These are phyloP conservation scores for Chlorella sp. DNA, from an alignment of 139 green algal species.

Conservation along the genomic window DNA sequence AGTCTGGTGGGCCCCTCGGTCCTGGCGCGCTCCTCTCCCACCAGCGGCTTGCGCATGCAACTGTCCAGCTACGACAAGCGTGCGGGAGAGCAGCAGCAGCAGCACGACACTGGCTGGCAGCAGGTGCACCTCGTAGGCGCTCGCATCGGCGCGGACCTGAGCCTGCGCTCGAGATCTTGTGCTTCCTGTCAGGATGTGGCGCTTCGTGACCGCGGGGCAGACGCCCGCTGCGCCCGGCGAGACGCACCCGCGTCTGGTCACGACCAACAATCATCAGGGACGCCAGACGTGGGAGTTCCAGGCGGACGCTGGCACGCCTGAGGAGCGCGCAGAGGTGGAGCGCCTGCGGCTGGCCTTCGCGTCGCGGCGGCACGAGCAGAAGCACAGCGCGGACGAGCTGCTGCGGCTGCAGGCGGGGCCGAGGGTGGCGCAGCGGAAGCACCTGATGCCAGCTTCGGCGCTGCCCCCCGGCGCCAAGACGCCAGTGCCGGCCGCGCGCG, in stretches of 20 bases:
- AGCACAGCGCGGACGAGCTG: constrained; percentile 84
- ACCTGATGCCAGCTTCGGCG: background rate
- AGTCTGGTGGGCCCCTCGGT: too few relatives aligned
- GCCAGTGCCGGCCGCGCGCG: constrained; percentile 10
- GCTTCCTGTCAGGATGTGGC: constrained; percentile 63
- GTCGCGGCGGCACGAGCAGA: constrained; percentile 45
- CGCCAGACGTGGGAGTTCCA: constrained; percentile 86
- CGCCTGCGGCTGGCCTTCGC: constrained; percentile 52
- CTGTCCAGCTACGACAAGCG: too few relatives aligned
- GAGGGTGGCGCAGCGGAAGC: background rate
- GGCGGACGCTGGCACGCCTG: constrained; percentile 44
- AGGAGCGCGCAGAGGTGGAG: constrained; percentile 61
- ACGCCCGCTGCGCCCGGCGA: constrained; percentile 1
- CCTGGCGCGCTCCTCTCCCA: too few relatives aligned
- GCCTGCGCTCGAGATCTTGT: too few relatives aligned
- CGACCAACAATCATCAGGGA: constrained; percentile 61
- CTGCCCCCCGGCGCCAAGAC: background rate
- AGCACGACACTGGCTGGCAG: too few relatives aligned
- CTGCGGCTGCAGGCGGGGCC: constrained; percentile 54
- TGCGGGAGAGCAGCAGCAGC: too few relatives aligned
- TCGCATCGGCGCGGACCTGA: too few relatives aligned
- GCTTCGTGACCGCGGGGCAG: constrained; percentile 33
- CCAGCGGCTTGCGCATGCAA: too few relatives aligned
- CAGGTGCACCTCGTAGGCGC: too few relatives aligned
- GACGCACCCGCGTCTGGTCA: constrained; percentile 28